Conservation (phyloP, 768 basidiomycete species). For the Phanerodontia chrysosporium region DNA sequence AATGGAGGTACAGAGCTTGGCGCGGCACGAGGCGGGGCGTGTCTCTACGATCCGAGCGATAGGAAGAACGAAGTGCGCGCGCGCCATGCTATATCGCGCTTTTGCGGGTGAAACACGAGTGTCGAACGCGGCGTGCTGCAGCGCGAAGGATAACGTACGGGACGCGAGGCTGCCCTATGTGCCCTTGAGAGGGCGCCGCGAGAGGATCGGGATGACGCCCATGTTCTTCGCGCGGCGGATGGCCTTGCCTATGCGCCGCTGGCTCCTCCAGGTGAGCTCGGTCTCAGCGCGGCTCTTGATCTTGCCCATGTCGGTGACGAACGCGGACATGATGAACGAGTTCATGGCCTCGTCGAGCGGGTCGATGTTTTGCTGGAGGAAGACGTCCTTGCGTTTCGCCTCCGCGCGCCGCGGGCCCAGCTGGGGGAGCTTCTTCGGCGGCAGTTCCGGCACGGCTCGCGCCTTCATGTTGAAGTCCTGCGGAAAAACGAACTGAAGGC, state of each 20-base stretch:
- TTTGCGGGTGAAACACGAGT: not conserved
- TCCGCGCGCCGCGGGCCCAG: conserved; percentile 54
- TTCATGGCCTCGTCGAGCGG: conserved; percentile 69
- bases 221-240: conserved; percentile 88
- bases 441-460: conserved; percentile 17
- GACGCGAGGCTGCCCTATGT: no score
- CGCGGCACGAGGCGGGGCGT: not conserved
- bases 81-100: not conserved
- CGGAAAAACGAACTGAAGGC: conserved; percentile 31
- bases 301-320: conserved; percentile 75
- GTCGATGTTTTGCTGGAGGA: conserved; percentile 68
- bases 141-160: not conserved
- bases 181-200: not conserved
- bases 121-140: not conserved
- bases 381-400: conserved; percentile 58
- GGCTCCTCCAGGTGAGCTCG: conserved; percentile 70
- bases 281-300: conserved; percentile 69
- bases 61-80: not conserved
- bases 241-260: conserved; percentile 77
- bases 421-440: conserved; percentile 28
- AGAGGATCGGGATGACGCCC: conserved; percentile 66
- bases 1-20: not conserved
- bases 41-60: not conserved
- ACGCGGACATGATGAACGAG: conserved; percentile 49
- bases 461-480: conserved; percentile 38